Base-by-base conservation (phyloP, 2,329 filamentous ascomycete genomes). In the Apiospora saccharicola region DNA sequence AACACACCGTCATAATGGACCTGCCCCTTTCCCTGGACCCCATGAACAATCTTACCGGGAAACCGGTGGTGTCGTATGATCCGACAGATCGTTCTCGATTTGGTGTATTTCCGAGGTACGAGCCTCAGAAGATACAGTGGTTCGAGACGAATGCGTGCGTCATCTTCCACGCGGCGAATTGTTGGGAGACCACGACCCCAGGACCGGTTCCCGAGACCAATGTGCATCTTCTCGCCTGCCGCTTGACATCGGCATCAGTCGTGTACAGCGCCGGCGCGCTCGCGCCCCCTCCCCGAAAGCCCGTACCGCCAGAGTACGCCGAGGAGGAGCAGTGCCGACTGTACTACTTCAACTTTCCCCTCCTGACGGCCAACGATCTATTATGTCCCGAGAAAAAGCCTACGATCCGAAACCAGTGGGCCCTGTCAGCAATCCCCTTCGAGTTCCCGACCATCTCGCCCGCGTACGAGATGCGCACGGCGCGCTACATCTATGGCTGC, bases 91-190 rank as follows among this genome's bases (percentile, higher is more conserved):
- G 82, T 1, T 89, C 91, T 0, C 86, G 92, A 4, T 93, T 93
- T 74, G 92, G 91, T 0, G 84, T 93, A 1, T 93, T 94, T 74
- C 91, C 91, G 14, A 86, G 92, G 4, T 86, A 88, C 71, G 78
- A 85, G 16, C 91, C 91, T 0, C 78, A 87, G 1, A 81, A 83
- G 0, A 85, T 92, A 3, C 85, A 86, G 13, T 94, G 92, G 91
- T 93, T 92, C 73, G 88, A 92, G 80, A 93, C 91, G 0, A 87
- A 87, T 14, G 85, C 90, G 7, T 93, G 90, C 76, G 90, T 90
- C 76, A 92, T 94, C 64, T 93, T 93, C 74, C 92, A 94, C 76
- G 92, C 91, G 0, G 92, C 90, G 0, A 93, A 93, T 75, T 89
- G 89, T 1, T 94, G 92, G 92, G 90, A 93, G 70, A 85, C 87